Conservation (phyloP, 2,329 filamentous ascomycete genomes). For the Trichoderma brevicompactum region DNA sequence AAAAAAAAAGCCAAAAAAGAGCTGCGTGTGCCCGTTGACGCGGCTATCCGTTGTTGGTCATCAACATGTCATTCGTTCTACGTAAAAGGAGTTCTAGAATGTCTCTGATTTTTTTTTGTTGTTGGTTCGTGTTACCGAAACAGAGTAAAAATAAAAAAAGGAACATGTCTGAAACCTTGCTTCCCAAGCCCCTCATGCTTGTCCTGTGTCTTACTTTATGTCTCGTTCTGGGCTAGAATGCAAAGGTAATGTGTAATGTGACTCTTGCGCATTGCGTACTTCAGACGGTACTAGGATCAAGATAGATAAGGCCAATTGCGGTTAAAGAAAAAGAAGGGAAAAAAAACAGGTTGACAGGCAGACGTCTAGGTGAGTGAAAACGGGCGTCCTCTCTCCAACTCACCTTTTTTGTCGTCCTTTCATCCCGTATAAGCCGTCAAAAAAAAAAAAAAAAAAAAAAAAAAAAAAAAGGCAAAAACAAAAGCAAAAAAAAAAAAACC, state of each 20-base stretch:
- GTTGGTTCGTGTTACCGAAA: background rate
- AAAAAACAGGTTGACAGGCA: background rate
- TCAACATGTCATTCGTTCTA: background rate
- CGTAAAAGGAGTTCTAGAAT: constrained; percentile 1
- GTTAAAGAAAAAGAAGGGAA: too few species aligned
- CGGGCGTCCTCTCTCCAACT: background rate
- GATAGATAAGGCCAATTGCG: too few species aligned
- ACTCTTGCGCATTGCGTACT: too few species aligned
- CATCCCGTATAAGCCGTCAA: background rate
- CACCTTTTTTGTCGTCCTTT: background rate
- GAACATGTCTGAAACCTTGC: background rate
- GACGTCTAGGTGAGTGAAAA: background rate
- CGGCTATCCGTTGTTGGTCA: background rate
- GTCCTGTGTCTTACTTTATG: too few species aligned
- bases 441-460: too few species aligned
- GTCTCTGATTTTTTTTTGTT: background rate
- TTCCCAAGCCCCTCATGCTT: background rate
- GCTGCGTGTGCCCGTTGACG: too few species aligned
- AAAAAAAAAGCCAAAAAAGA: too few species aligned
- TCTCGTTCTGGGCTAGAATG: too few species aligned
- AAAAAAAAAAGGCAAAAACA: too few species aligned
- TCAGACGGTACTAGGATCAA: too few species aligned
- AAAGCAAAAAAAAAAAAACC: too few species aligned
- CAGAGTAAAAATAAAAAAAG: background rate
- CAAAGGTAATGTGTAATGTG: too few species aligned